Conservation (phyloP, 768 basidiomycete species). For the Mycena maculata region DNA sequence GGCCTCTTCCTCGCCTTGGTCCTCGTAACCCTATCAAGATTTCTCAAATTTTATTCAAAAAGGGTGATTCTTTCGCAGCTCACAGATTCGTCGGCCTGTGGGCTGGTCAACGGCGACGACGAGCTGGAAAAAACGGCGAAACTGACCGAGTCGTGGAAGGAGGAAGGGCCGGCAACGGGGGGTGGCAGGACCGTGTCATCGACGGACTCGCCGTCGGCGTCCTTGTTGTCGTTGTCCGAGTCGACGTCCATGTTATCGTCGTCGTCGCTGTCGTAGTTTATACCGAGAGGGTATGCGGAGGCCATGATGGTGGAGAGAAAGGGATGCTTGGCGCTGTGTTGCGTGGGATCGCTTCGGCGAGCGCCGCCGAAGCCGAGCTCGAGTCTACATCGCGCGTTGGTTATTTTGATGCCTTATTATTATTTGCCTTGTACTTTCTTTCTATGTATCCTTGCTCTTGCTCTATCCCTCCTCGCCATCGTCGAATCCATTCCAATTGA, state of each 20-base stretch:
- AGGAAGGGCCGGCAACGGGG: slow-evolving; percentile 53
- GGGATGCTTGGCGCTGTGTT: slow-evolving; percentile 8
- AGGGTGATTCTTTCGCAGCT: slow-evolving; percentile 42
- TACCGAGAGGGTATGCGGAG: slow-evolving; percentile 56
- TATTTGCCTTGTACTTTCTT: background rate
- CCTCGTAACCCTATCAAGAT: slow-evolving; percentile 62
- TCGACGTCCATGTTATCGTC: slow-evolving; percentile 54
- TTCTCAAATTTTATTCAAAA: too few relatives aligned
- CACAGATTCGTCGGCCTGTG: slow-evolving; percentile 71
- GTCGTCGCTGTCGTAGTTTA: slow-evolving; percentile 68
- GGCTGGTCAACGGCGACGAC: slow-evolving; percentile 27
- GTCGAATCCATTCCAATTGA: too few relatives aligned
- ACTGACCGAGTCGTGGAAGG: slow-evolving; percentile 57
- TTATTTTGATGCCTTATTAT: background rate
- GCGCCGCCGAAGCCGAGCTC: slow-evolving; percentile 48
- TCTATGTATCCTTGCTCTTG: too few relatives aligned
- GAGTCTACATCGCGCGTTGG: background rate
- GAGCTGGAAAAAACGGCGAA: slow-evolving; percentile 5
- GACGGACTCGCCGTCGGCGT: slow-evolving; percentile 72
- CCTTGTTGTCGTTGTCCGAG: slow-evolving; percentile 41
- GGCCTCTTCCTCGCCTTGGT: slow-evolving; percentile 70
- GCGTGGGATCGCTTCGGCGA: slow-evolving; percentile 61
- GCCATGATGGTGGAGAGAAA: slow-evolving; percentile 40
- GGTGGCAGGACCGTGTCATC: slow-evolving; percentile 63
- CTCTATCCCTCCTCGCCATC: too few relatives aligned